Percentiles rank a stretch among this genome's conserved stretches.
These are phyloP conservation scores for Geotrichum candidum DNA, from an alignment of 1,139 yeast species.

Conservation along the genomic window DNA sequence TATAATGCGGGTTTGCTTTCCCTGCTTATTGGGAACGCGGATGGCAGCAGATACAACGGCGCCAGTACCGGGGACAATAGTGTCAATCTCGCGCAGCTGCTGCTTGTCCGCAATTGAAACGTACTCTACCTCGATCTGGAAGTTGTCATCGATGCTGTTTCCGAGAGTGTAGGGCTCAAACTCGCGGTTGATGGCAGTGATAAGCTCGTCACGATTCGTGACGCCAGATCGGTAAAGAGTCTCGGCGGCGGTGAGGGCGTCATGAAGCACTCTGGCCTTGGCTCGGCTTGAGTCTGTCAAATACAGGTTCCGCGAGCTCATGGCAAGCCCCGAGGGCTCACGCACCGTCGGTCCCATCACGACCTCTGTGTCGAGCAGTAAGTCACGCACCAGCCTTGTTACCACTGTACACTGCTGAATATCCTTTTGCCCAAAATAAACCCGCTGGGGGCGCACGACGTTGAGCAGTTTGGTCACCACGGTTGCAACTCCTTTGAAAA, in stretches of 20 bases:
- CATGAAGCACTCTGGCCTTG: constrained; percentile 51
- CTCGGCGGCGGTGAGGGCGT: constrained; percentile 49
- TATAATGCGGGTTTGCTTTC: constrained; percentile 34
- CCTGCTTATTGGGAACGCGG: constrained; percentile 34
- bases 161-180: constrained; percentile 32
- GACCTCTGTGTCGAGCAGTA: constrained; percentile 60
- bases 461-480: constrained; percentile 81
- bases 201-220: constrained; percentile 35
- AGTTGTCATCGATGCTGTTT: constrained; percentile 20
- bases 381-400: constrained; percentile 65
- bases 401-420: constrained; percentile 88
- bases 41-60: constrained; percentile 70
- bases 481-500: constrained; percentile 94
- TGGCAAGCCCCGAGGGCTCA: constrained; percentile 68
- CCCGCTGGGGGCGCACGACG: constrained; percentile 61
- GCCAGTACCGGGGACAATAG: constrained; percentile 44
- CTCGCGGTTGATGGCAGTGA: constrained; percentile 25
- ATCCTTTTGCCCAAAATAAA: constrained; percentile 95
- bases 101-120: constrained; percentile 68
- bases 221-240: constrained; percentile 28
- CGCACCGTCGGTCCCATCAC: constrained; percentile 69
- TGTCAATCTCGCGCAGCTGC: constrained; percentile 51
- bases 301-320: constrained; percentile 84
- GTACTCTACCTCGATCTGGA: constrained; percentile 57
- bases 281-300: constrained; percentile 47